Conservation (phyloP, 1,139 yeast species). For the Yamadazyma jaroonii region DNA sequence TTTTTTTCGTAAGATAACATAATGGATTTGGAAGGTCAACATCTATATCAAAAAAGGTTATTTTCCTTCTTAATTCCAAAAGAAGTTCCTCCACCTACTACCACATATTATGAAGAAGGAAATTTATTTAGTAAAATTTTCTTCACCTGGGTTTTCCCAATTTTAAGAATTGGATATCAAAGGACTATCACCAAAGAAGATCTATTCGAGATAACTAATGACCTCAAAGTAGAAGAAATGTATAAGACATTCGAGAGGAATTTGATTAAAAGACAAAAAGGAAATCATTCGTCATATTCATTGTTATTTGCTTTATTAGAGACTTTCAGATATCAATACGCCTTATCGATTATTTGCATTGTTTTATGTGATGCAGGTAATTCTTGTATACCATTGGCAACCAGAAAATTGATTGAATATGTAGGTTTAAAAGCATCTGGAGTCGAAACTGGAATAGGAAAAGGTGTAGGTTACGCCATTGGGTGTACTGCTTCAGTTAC, state of each 20-base stretch:
- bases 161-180: conserved; percentile 48
- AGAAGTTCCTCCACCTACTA: conserved; percentile 51
- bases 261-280: conserved; percentile 27
- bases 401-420: conserved; percentile 26
- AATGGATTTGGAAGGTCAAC: conserved; percentile 3
- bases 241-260: conserved; percentile 28
- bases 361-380: conserved; percentile 21
- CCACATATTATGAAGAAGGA: conserved; percentile 33
- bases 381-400: conserved; percentile 28
- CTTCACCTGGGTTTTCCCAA: conserved; percentile 60
- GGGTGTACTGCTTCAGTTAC: conserved; percentile 27
- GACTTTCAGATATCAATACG: conserved; percentile 30
- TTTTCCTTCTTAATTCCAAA: conserved; percentile 16
- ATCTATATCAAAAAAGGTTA: conserved; percentile 17
- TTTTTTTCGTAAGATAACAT: too few relatives aligned
- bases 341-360: conserved; percentile 21
- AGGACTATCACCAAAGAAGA: conserved; percentile 66
- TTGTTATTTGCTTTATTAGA: conserved; percentile 9
- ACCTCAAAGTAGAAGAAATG: conserved; percentile 51
- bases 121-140: conserved; percentile 33
- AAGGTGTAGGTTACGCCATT: conserved; percentile 39
- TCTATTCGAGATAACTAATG: conserved; percentile 53
- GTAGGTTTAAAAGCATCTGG: conserved; percentile 27
- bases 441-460: conserved; percentile 21
- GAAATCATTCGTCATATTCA: conserved; percentile 9